These are phyloP conservation scores for Cordyceps cateniannulata DNA, from an alignment of 2,329 filamentous ascomycete genomes.

Conservation along the genomic window DNA sequence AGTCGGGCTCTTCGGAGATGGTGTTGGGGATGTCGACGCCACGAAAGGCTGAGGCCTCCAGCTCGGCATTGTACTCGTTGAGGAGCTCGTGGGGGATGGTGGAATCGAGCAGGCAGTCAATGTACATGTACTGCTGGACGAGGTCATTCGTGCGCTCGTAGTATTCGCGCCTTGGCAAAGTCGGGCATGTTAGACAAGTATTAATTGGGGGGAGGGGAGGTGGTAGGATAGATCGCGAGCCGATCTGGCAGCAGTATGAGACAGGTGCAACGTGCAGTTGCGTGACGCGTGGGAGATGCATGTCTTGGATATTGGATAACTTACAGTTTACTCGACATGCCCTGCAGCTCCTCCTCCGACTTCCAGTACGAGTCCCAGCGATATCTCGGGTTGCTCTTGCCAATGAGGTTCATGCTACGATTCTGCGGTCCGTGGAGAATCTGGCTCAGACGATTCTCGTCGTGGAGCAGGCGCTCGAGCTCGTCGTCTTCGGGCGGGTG, in stretches of 20 bases:
- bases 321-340: constrained; percentile 65
- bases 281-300: background rate
- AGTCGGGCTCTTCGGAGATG: constrained; percentile 62
- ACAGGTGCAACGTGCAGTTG: background rate
- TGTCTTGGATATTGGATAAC: constrained; percentile 14
- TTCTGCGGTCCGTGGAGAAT: constrained; percentile 64
- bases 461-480: constrained; percentile 37
- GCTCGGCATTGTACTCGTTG: constrained; percentile 71
- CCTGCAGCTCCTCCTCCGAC: constrained; percentile 63
- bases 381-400: constrained; percentile 79
- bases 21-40: constrained; percentile 61
- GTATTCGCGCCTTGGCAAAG: constrained; percentile 58
- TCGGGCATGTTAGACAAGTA: background rate
- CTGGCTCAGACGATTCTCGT: constrained; percentile 53
- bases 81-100: constrained; percentile 87
- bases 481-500: constrained; percentile 35
- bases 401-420: constrained; percentile 80
- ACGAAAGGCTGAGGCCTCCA: constrained; percentile 48
- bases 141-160: constrained; percentile 86
- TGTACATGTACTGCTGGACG: constrained; percentile 88
- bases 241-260: background rate
- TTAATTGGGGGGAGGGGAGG: background rate
- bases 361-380: constrained; percentile 85
- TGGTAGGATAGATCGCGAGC: background rate
- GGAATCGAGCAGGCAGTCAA: constrained; percentile 83